phyloP scores from a whole-genome alignment of 371 early-diverging fungal genomes.

The Syncephalastrum monosporum region DNA sequence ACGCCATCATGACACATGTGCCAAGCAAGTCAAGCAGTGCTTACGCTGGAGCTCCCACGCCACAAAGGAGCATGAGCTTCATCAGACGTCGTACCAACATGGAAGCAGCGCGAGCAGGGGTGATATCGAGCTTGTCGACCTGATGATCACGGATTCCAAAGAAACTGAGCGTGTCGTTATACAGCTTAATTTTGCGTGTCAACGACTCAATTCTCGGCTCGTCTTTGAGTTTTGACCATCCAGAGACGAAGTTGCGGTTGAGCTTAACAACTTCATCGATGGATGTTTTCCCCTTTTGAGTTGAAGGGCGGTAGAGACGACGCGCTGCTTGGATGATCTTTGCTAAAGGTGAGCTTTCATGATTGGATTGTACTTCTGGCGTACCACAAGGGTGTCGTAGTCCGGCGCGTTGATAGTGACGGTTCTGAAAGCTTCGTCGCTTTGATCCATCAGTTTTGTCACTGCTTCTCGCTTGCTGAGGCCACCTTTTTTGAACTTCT shows the following conservation, averaged over 20 bases:
- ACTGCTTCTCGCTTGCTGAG: conserved; percentile 78
- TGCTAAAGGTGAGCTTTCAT: background rate
- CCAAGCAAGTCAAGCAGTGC: conserved; percentile 3
- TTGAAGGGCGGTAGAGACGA: conserved; percentile 63
- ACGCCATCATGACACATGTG: background rate
- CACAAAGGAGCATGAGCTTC: conserved; percentile 66
- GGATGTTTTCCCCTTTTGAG: conserved; percentile 57
- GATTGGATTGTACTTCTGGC: background rate
- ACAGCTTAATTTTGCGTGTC: conserved; percentile 70
- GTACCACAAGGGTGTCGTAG: conserved; percentile 86
- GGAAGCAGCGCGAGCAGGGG: conserved; percentile 65
- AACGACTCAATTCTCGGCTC: conserved; percentile 70
- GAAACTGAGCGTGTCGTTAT: conserved; percentile 82
- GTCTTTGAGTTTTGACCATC: conserved; percentile 66
- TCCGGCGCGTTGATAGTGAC: conserved; percentile 95
- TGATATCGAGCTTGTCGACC: conserved; percentile 79
- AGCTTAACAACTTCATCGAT: conserved; percentile 81
- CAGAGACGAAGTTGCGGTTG: conserved; percentile 82
- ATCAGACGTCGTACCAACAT: conserved; percentile 63
- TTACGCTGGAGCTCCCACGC: conserved; percentile 86
- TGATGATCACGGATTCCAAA: conserved; percentile 96
- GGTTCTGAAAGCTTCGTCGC: conserved; percentile 75
- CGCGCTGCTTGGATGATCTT: conserved; percentile 90
- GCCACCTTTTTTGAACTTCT: conserved; percentile 81
- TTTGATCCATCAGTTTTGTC: conserved; percentile 69